Conservation (phyloP, 345 rosid species). For the Brassica carinata region DNA sequence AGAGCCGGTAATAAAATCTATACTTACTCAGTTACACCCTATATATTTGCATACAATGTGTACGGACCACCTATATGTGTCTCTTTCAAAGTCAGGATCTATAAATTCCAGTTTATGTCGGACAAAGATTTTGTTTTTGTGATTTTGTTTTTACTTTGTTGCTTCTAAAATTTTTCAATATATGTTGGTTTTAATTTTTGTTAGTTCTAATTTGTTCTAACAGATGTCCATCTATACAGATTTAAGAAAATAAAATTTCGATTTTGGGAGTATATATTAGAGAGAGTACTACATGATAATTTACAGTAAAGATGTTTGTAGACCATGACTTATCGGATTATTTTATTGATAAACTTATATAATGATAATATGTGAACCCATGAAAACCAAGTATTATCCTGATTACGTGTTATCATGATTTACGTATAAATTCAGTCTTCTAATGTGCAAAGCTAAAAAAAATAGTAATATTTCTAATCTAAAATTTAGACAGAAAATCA, state of each 20-base stretch:
- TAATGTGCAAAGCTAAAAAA: neutral
- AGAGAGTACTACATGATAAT: neutral
- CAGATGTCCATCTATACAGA: neutral
- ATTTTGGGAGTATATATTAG: neutral
- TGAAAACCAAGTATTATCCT: constrained; percentile 6
- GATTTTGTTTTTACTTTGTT: neutral
- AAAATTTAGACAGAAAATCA: neutral
- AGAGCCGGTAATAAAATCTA: constrained; percentile 56
- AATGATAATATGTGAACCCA: constrained; percentile 2
- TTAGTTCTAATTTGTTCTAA: neutral
- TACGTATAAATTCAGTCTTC: neutral
- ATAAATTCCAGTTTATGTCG: constrained; percentile 21
- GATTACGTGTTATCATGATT: neutral
- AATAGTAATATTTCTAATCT: neutral
- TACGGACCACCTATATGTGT: constrained; percentile 1
- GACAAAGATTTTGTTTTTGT: constrained; percentile 7
- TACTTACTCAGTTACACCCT: constrained; percentile 5
- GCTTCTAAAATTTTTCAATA: neutral
- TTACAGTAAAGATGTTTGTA: neutral
- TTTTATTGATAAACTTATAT: neutral
- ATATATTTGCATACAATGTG: neutral
- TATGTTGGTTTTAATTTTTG: neutral
- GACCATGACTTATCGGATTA: neutral
- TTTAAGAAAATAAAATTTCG: neutral
- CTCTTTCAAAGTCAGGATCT: constrained; percentile 26